A percentile compares a stretch with the other conserved stretches of the same genome.
Evolutionary conservation across 2,329 filamentous ascomycete species (phyloP).

Genomic region (Microdochium nivale): DNA sequence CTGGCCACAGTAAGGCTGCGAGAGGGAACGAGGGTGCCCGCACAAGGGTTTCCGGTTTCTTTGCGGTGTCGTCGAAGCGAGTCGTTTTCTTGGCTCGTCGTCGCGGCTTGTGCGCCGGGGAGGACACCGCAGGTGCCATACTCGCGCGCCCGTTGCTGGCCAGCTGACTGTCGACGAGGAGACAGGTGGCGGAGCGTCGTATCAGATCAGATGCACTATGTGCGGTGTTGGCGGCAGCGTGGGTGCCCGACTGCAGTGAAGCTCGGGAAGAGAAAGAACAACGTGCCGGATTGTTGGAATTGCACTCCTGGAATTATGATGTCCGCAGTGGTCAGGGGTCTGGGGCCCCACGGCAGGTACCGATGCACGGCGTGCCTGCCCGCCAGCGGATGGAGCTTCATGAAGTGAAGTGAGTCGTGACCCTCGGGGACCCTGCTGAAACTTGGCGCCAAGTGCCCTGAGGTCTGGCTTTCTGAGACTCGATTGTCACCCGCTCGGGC

Average conservation of each 20-base stretch:
- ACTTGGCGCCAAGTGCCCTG: too few relatives aligned
- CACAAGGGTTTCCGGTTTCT: constrained; percentile 34
- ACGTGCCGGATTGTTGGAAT: background rate
- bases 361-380: too few relatives aligned
- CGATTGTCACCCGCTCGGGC: too few relatives aligned
- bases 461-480: too few relatives aligned
- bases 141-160: constrained; percentile 15
- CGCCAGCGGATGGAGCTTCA: too few relatives aligned
- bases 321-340: background rate
- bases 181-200: too few relatives aligned
- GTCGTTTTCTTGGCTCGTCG: constrained; percentile 46
- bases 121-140: constrained; percentile 41
- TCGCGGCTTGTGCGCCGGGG: constrained; percentile 47
- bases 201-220: too few relatives aligned
- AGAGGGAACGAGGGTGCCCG: constrained; percentile 74
- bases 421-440: too few relatives aligned
- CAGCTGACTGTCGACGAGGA: background rate
- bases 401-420: too few relatives aligned
- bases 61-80: constrained; percentile 23
- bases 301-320: background rate
- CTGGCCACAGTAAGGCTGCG: constrained; percentile 90
- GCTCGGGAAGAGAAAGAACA: background rate
- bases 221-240: background rate
- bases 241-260: background rate
- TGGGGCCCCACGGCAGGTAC: background rate